A percentile compares a stretch with the other conserved stretches of the same genome.
Evolutionary conservation across 2,329 filamentous ascomycete species (phyloP).

Genomic region (Colletotrichum sojae): DNA sequence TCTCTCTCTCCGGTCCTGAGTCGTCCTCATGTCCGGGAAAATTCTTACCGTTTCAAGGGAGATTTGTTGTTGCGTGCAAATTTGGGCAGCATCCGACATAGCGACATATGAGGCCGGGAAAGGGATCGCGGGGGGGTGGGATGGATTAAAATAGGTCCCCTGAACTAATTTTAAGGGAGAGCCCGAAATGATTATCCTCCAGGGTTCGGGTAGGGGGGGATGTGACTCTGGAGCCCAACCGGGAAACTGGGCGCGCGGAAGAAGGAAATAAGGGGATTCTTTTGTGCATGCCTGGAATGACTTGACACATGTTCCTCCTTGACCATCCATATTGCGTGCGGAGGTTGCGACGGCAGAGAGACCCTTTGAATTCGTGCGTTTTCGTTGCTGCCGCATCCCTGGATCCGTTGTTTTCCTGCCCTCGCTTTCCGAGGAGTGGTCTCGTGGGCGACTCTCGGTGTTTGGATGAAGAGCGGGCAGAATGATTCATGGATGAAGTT

Average conservation of each 20-base stretch:
- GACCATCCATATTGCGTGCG: background rate
- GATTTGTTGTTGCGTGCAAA: conserved; percentile 16
- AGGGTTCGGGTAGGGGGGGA: no score
- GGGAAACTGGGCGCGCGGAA: background rate
- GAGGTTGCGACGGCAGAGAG: background rate
- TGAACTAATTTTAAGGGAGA: conserved; percentile 17
- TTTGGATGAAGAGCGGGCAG: conserved; percentile 2
- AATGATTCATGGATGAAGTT: background rate
- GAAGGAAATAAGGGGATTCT: background rate
- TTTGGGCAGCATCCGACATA: background rate
- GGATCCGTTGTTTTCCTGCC: conserved; percentile 1
- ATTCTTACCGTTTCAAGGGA: conserved; percentile 39
- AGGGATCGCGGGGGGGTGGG: conserved; percentile 12
- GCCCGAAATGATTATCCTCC: conserved; percentile 4
- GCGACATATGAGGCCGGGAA: background rate
- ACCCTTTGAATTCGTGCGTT: background rate
- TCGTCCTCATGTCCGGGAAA: conserved; percentile 25
- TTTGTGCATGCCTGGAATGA: conserved; percentile 3
- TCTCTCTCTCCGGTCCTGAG: conserved; percentile 15
- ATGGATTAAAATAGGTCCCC: conserved; percentile 25
- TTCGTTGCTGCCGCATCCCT: background rate
- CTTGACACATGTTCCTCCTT: background rate
- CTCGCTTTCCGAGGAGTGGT: background rate
- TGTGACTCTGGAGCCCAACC: background rate
- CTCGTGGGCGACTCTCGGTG: conserved; percentile 9